A percentile compares a stretch with the other conserved stretches of the same genome.
Evolutionary conservation across 2,329 filamentous ascomycete species (phyloP).

Genomic region (Hymenoscyphus occultus): DNA sequence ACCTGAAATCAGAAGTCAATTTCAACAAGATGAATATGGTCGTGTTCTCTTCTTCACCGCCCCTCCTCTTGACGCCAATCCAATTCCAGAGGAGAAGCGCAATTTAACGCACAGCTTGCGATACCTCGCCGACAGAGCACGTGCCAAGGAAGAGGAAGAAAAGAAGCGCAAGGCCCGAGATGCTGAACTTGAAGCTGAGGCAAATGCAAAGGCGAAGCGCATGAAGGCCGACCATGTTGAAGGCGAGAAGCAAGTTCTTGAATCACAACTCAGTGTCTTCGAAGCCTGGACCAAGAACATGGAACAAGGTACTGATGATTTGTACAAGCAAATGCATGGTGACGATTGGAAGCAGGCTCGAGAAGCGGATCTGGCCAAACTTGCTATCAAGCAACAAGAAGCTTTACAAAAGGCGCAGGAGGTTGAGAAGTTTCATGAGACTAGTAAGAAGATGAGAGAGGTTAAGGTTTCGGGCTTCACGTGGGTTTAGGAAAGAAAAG

Average conservation of each 20-base stretch:
- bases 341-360: constrained; percentile 30
- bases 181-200: constrained; percentile 31
- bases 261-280: constrained; percentile 24
- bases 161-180: constrained; percentile 34
- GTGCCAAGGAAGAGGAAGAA: constrained; percentile 36
- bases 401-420: constrained; percentile 19
- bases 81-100: constrained; percentile 26
- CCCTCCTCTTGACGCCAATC: constrained; percentile 53
- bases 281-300: constrained; percentile 26
- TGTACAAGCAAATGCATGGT: constrained; percentile 32
- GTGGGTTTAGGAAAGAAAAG: constrained; percentile 20
- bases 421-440: constrained; percentile 19
- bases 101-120: constrained; percentile 47
- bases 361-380: constrained; percentile 18
- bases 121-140: constrained; percentile 47
- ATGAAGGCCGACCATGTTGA: constrained; percentile 23
- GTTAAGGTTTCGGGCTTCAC: constrained; percentile 26
- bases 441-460: constrained; percentile 19
- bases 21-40: constrained; percentile 63
- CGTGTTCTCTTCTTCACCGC: constrained; percentile 66
- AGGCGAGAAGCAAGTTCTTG: constrained; percentile 18
- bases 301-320: constrained; percentile 28
- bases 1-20: constrained; percentile 60
- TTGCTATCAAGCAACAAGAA: constrained; percentile 22
- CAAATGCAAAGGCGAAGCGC: constrained; percentile 29